Evolutionary conservation across 768 basidiomycete species (phyloP).

Genomic region (Kondoa malvinella): DNA sequence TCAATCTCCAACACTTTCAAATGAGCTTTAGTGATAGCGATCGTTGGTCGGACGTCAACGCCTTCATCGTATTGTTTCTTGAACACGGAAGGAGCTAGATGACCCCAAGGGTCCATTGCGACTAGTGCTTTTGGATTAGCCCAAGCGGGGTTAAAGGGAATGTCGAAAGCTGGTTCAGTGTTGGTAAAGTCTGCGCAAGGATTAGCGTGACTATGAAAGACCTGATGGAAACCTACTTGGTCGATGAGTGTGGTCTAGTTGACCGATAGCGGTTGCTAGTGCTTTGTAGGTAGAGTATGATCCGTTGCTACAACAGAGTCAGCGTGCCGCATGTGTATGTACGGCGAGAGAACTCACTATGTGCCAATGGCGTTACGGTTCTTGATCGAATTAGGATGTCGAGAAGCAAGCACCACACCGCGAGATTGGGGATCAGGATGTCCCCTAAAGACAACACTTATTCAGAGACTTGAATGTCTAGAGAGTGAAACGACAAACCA

Average conservation of each 20-base stretch:
- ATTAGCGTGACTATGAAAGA: conserved; percentile 12
- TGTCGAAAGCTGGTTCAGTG: conserved; percentile 67
- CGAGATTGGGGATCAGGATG: conserved; percentile 46
- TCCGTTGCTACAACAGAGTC: not conserved
- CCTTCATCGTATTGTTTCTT: conserved; percentile 45
- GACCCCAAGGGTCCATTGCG: conserved; percentile 84
- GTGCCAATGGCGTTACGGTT: conserved; percentile 85
- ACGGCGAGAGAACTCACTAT: conserved; percentile 88
- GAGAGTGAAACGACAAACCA: conserved; percentile 36
- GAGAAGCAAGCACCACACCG: conserved; percentile 56
- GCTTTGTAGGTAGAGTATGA: conserved; percentile 39
- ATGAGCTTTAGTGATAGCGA: conserved; percentile 76
- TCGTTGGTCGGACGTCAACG: conserved; percentile 76
- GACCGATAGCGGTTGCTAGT: conserved; percentile 62
- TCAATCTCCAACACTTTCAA: conserved; percentile 90
- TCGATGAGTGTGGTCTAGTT: conserved; percentile 30
- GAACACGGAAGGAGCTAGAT: conserved; percentile 61
- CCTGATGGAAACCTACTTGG: too few species aligned
- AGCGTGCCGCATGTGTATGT: conserved; percentile 29
- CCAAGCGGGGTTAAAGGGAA: conserved; percentile 66
- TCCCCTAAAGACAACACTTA: conserved; percentile 68
- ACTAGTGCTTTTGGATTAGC: conserved; percentile 62
- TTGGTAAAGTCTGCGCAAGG: conserved; percentile 49
- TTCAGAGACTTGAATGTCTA: conserved; percentile 86
- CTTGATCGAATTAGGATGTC: conserved; percentile 67